A percentile compares a stretch with the other conserved stretches of the same genome.
Conservation (phyloP, 352 stramenopile genomes). For the Globisporangium echinulatum region DNA sequence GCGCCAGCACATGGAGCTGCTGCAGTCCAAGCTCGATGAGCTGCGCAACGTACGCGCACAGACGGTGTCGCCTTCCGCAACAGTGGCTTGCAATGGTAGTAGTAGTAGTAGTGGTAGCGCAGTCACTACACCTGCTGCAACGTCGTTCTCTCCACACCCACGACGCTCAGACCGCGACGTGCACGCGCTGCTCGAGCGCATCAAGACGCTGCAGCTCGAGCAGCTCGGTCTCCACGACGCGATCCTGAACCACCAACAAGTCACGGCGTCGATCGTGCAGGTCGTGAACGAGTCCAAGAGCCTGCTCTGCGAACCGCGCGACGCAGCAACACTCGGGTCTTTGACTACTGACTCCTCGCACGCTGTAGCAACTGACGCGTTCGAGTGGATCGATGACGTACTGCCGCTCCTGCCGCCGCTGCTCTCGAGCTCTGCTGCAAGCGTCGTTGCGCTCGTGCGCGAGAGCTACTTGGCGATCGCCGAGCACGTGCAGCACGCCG, state of each 20-base stretch:
- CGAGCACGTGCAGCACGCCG: slow-evolving; percentile 11
- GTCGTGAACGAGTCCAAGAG: slow-evolving; percentile 6
- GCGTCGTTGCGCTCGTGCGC: slow-evolving; percentile 3
- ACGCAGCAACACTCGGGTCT: too few relatives aligned
- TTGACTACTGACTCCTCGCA: too few relatives aligned
- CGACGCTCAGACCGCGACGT: slow-evolving; percentile 7
- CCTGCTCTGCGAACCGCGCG: background rate
- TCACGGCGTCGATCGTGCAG: slow-evolving; percentile 5
- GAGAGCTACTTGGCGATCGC: slow-evolving; percentile 12
- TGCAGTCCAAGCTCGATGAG: slow-evolving; percentile 6
- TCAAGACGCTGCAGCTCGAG: slow-evolving; percentile 12
- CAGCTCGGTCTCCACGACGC: slow-evolving; percentile 7
- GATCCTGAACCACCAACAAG: slow-evolving; percentile 4
- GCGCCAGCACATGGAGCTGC: slow-evolving; percentile 13
- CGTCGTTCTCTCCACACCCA: background rate
- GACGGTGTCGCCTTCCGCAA: background rate
- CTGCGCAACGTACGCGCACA: background rate
- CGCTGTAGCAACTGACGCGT: slow-evolving; percentile 2
- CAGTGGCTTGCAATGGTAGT: too few relatives aligned
- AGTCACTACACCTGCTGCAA: background rate
- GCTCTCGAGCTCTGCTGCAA: background rate
- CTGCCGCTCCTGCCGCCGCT: slow-evolving; percentile 14
- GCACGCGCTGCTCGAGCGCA: slow-evolving; percentile 8
- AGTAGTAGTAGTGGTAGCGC: too few relatives aligned
- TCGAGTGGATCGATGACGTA: slow-evolving; percentile 15